Percentiles rank a stretch among this genome's conserved stretches.
Evolutionary conservation across 202 grass and related monocot genomes (phyloP).

Genomic region (Hordeum pubiflorum): DNA sequence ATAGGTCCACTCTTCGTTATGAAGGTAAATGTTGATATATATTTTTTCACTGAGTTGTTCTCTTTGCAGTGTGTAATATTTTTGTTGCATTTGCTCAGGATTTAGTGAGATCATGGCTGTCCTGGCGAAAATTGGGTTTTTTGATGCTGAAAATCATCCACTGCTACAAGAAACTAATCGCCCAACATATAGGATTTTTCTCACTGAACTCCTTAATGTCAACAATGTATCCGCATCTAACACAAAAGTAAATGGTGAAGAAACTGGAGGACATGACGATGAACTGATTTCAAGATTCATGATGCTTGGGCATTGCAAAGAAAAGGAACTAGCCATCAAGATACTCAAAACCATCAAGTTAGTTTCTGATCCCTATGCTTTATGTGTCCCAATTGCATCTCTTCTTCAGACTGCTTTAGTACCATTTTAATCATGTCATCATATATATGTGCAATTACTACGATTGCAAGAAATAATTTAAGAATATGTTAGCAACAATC

Average conservation of each 20-base stretch:
- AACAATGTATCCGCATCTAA: constrained; percentile 17
- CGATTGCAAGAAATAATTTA: background rate
- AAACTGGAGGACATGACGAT: constrained; percentile 37
- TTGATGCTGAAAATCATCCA: constrained; percentile 52
- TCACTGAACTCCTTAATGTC: constrained; percentile 44
- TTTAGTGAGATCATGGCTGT: constrained; percentile 89
- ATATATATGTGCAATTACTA: background rate
- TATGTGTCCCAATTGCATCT: background rate
- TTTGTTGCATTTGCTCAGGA: constrained; percentile 41
- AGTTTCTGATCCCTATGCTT: constrained; percentile 28
- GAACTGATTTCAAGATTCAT: constrained; percentile 56
- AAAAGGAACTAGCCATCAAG: constrained; percentile 54
- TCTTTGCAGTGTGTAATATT: constrained; percentile 11
- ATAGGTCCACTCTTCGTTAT: constrained; percentile 91
- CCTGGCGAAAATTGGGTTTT: constrained; percentile 59
- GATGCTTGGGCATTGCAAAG: constrained; percentile 56
- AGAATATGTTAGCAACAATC: background rate
- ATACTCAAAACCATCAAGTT: constrained; percentile 87
- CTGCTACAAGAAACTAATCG: constrained; percentile 42
- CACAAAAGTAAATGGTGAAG: constrained; percentile 1
- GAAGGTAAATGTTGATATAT: constrained; percentile 47
- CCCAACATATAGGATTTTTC: constrained; percentile 54
- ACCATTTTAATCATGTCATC: background rate
- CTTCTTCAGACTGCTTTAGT: background rate
- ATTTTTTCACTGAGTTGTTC: background rate